Conservation (phyloP, 768 basidiomycete genomes). For the Termitomyces sp. region DNA sequence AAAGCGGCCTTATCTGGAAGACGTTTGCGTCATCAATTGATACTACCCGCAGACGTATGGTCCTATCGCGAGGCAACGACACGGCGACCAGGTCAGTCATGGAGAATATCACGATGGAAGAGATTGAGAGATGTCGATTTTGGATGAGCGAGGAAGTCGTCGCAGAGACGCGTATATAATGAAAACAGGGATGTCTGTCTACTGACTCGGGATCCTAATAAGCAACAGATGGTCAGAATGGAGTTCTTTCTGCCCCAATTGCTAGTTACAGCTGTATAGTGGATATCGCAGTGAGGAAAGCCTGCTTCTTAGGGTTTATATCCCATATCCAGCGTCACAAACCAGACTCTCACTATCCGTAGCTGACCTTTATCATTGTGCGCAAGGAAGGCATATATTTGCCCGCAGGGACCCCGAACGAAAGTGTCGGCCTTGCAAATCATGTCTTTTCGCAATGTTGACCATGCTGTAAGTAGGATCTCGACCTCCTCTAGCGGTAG, state of each 20-base stretch:
- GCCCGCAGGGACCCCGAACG: conserved; percentile 3
- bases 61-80: neutral
- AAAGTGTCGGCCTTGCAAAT: neutral
- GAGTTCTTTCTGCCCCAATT: neutral
- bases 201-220: neutral
- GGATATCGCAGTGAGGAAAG: neutral
- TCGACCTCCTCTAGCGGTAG: conserved; percentile 4
- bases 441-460: neutral
- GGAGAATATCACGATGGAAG: conserved; percentile 24
- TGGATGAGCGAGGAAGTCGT: conserved; percentile 37
- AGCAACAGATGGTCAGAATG: neutral
- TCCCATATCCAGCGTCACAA: neutral
- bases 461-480: neutral
- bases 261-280: neutral
- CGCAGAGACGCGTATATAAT: conserved; percentile 28
- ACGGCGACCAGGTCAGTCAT: conserved; percentile 16
- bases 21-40: neutral
- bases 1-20: neutral
- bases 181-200: neutral
- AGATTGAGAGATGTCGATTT: conserved; percentile 34
- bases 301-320: neutral
- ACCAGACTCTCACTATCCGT: neutral
- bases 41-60: neutral
- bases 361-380: conserved; percentile 1
- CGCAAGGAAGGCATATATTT: conserved; percentile 1